Evolutionary conservation across 352 stramenopile genomes (phyloP).

Genomic region (Phytophthora hybrid): DNA sequence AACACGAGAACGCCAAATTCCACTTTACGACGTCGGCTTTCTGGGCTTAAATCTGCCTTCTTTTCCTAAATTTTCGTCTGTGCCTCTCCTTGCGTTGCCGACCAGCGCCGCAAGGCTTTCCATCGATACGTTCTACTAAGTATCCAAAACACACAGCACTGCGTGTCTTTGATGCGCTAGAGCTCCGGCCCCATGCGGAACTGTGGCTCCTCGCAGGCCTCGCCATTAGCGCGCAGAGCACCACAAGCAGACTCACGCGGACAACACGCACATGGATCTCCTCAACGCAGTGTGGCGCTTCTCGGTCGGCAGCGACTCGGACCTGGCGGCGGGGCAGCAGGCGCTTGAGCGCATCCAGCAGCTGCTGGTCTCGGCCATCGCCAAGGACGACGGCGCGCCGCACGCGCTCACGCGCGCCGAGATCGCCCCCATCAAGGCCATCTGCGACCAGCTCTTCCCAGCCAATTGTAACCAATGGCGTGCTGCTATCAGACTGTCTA

Average conservation of each 20-base stretch:
- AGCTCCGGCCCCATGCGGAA: not conserved
- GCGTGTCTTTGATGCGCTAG: not conserved
- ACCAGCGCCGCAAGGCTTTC: not conserved
- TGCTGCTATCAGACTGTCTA: not conserved
- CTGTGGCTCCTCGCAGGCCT: not conserved
- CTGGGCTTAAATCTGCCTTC: no score
- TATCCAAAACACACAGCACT: not conserved
- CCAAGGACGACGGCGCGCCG: constrained; percentile 37
- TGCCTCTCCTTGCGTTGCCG: no score
- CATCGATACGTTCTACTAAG: not conserved
- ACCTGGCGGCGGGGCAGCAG: constrained; percentile 42
- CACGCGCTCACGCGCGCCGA: constrained; percentile 62
- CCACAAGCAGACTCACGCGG: not conserved
- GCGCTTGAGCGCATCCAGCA: constrained; percentile 64
- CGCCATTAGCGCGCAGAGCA: no score
- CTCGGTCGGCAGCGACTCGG: constrained; percentile 38
- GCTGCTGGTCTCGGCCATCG: constrained; percentile 53
- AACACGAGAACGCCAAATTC: no score
- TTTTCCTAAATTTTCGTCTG: no score
- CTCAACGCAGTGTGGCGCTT: constrained; percentile 60
- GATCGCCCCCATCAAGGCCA: constrained; percentile 67
- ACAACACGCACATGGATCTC: constrained; percentile 48
- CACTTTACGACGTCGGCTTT: no score
- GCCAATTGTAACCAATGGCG: constrained; percentile 58
- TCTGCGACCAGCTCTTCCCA: constrained; percentile 75